Base-by-base conservation (phyloP, 1,284 basidiomycete genomes). In the Fomitopsis schrenkii region DNA sequence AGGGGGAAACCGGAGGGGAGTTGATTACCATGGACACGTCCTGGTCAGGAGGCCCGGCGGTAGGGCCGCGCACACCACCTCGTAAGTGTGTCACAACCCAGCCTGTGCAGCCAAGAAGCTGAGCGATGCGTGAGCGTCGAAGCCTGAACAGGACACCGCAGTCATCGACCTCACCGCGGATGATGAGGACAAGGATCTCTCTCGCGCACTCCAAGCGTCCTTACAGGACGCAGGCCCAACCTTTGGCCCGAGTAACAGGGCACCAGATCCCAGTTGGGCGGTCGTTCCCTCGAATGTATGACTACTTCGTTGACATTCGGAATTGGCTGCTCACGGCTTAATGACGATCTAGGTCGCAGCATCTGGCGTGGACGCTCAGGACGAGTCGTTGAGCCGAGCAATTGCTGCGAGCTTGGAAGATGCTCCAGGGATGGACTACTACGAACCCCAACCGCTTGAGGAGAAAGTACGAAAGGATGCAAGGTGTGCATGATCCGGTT, bases 241-340 rank as follows among this genome's bases (percentile, higher is more conserved):
- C 26, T 85, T 90, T 71, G 79, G 83, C 0, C 85, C 85, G 17
- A 86, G 81, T 64, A 75, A 83, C 42, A 78, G 87, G 52, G 79
- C 84, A 1, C 79, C 88, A 2, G 79, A 90, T 69, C 80, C 85
- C 2, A 80, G 79, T 59, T 90, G 88, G 88, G 84, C 85, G 50
- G 72, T 90, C 68, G 87, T 88, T 10, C 81, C 84, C 17, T 84
- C 87, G 12, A 85, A 87, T 72, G 88, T 87, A 73, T 63, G 71
- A 15, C 8, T 15, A 28, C 26, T 5, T 50, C 38, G 1, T 40
- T 40, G 38, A 15, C 9, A 40, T 40, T 30, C 30, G 9, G 9
- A 2, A 30, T 4, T 48, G 12, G 5, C 4, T 5, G 7, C 28
- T 33, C 14, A 33, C 26, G 6, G 14, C n/a, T 41, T 17, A 26